Percentiles rank a stretch among this genome's conserved stretches.
These are phyloP conservation scores for Cyberlindnera saturnus DNA, from an alignment of 805 yeast genomes.

Conservation along the genomic window DNA sequence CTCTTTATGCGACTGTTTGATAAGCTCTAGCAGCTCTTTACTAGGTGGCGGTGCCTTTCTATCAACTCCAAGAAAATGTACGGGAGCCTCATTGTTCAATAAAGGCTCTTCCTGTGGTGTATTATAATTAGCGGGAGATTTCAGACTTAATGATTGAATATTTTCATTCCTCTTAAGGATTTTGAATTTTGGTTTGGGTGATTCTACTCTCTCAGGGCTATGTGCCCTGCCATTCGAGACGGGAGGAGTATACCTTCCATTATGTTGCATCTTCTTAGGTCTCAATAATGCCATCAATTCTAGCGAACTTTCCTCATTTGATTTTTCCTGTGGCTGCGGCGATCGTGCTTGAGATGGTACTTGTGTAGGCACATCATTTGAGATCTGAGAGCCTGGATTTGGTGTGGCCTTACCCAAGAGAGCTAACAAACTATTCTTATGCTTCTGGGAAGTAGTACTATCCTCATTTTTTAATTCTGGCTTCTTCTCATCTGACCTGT, in stretches of 20 bases:
- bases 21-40: constrained; percentile 19
- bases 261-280: constrained; percentile 1
- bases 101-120: constrained; percentile 1
- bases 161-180: constrained; percentile 17
- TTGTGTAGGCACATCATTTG: background rate
- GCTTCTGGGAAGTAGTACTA: constrained; percentile 4
- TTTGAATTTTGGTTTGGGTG: constrained; percentile 16
- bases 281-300: constrained; percentile 6
- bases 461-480: background rate
- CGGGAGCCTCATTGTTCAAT: background rate
- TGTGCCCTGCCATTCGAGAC: background rate
- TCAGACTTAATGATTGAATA: background rate
- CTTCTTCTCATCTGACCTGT: background rate
- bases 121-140: background rate
- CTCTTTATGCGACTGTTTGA: constrained; percentile 11
- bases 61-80: background rate
- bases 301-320: background rate
- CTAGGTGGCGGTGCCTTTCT: constrained; percentile 12
- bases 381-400: background rate
- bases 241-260: background rate
- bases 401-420: background rate
- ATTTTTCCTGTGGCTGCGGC: no score
- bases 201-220: background rate
- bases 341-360: no score
- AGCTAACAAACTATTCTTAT: constrained; percentile 17